Percentiles rank a stretch among this genome's conserved stretches.
phyloP scores from a whole-genome alignment of 441 rosid species.

The Geranium incanum region DNA sequence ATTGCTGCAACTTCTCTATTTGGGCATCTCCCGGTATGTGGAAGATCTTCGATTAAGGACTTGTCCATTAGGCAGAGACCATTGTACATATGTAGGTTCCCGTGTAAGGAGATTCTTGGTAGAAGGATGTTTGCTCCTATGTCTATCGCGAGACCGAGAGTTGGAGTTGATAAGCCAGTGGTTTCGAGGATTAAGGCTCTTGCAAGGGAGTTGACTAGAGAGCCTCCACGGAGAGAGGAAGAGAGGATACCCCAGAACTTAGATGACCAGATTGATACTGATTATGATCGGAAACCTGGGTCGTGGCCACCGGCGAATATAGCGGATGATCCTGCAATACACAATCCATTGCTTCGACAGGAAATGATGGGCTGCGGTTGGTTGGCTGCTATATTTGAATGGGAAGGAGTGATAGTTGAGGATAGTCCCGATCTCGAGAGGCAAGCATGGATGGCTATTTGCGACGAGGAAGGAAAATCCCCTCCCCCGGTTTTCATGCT shows the following conservation, averaged over 20 bases:
- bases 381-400: conserved; percentile 92
- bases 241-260: conserved; percentile 41
- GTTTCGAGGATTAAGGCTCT: conserved; percentile 45
- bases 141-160: conserved; percentile 24
- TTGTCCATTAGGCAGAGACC: conserved; percentile 29
- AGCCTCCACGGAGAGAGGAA: conserved; percentile 52
- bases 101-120: conserved; percentile 27
- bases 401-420: conserved; percentile 91
- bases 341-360: conserved; percentile 78
- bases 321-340: conserved; percentile 74
- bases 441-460: conserved; percentile 77
- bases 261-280: conserved; percentile 37
- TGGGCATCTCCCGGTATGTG: conserved; percentile 42
- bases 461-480: conserved; percentile 81
- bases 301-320: conserved; percentile 80
- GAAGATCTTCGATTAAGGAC: conserved; percentile 33
- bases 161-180: conserved; percentile 26
- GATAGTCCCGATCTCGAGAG: conserved; percentile 72
- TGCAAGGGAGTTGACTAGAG: conserved; percentile 66
- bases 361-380: conserved; percentile 98
- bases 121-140: conserved; percentile 26
- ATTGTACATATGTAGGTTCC: conserved; percentile 25
- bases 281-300: conserved; percentile 44
- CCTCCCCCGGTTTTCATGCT: conserved; percentile 71
- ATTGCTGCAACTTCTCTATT: conserved; percentile 55